These are phyloP conservation scores for Blastobotrys aristatus DNA, from an alignment of 1,139 yeast species.

Conservation along the genomic window DNA sequence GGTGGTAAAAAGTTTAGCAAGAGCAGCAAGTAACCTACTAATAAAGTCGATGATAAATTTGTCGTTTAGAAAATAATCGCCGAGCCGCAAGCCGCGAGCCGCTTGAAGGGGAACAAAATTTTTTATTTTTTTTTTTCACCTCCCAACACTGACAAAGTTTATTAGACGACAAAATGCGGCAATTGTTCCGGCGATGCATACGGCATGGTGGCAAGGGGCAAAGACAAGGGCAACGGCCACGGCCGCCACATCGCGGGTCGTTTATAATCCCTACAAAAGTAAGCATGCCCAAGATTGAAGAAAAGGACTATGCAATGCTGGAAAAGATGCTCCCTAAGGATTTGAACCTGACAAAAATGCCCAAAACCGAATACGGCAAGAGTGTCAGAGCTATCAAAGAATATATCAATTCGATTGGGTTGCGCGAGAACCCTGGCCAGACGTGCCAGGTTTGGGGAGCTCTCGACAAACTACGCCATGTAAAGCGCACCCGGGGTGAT, in stretches of 20 bases:
- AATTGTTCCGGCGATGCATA: too few relatives aligned
- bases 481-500: slow-evolving; percentile 10
- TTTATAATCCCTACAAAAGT: slow-evolving; percentile 1
- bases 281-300: neutral
- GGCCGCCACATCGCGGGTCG: slow-evolving; percentile 5
- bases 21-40: too few relatives aligned
- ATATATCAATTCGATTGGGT: slow-evolving; percentile 7
- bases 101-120: too few relatives aligned
- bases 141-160: neutral
- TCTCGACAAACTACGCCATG: slow-evolving; percentile 9
- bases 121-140: neutral
- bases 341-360: neutral
- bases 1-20: neutral
- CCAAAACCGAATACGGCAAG: slow-evolving; percentile 3
- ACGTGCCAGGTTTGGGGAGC: slow-evolving; percentile 18
- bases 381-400: slow-evolving; percentile 6
- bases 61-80: neutral
- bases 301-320: neutral
- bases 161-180: too few relatives aligned
- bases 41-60: neutral
- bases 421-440: slow-evolving; percentile 11
- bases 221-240: too few relatives aligned
- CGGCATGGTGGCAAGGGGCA: too few relatives aligned
- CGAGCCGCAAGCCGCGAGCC: slow-evolving; percentile 4
- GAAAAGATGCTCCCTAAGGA: neutral